Evolutionary conservation across 2,329 filamentous ascomycete genomes (phyloP).

Genomic region (Emydomyces testavorans): DNA sequence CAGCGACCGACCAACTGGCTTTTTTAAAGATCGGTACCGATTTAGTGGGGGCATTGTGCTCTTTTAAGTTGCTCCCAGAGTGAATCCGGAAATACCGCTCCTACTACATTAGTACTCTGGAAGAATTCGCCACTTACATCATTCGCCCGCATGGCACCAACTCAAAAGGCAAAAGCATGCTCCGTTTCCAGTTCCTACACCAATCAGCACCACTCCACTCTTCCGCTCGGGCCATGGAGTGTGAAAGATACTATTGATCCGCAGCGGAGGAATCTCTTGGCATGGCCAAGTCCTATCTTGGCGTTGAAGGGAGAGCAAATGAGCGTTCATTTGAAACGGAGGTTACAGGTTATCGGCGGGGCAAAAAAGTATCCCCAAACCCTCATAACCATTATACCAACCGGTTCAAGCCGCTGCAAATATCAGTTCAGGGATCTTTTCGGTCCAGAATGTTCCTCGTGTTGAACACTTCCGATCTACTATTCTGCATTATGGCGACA

Average conservation of each 20-base stretch:
- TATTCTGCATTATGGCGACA: background rate
- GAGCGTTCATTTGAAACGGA: constrained; percentile 4
- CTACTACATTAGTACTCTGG: background rate
- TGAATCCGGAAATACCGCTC: background rate
- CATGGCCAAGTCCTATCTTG: background rate
- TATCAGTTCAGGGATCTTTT: background rate
- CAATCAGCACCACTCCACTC: constrained; percentile 11
- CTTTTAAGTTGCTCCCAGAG: constrained; percentile 1
- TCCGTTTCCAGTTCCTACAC: background rate
- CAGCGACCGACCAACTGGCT: no score
- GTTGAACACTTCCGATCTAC: background rate
- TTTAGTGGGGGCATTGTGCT: background rate
- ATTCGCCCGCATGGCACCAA: constrained; percentile 5
- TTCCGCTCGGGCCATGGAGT: constrained; percentile 9
- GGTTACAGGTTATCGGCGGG: constrained; percentile 6
- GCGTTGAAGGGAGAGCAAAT: constrained; percentile 2
- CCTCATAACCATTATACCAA: no score
- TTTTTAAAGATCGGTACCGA: no score
- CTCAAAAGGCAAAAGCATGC: constrained; percentile 8
- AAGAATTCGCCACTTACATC: constrained; percentile 7
- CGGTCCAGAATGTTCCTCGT: constrained; percentile 10
- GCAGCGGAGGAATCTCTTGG: constrained; percentile 12
- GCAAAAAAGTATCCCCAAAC: no score
- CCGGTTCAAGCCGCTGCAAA: constrained; percentile 7
- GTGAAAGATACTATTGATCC: background rate